Conservation (phyloP, 805 yeast genomes). For the Starmerella sp. region DNA sequence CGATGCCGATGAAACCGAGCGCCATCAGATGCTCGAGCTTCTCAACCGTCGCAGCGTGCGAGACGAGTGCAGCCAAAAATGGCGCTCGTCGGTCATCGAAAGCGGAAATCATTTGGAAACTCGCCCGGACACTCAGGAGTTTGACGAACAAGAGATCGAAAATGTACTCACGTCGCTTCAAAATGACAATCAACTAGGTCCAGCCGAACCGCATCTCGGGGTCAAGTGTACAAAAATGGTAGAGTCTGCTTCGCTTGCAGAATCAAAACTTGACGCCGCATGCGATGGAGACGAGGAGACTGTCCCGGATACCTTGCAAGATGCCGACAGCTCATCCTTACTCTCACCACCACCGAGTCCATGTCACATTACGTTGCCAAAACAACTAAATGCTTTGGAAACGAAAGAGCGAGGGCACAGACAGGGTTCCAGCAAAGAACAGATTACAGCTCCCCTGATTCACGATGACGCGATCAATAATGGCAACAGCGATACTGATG, state of each 20-base stretch:
- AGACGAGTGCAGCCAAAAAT: not conserved
- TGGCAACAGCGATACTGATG: not conserved
- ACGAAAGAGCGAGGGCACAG: too few species aligned
- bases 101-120: not conserved
- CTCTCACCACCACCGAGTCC: conserved; percentile 3
- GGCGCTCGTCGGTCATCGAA: not conserved
- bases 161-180: not conserved
- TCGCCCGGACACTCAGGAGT: not conserved
- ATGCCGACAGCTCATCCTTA: not conserved
- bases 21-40: not conserved
- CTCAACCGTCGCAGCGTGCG: conserved; percentile 1
- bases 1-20: conserved; percentile 2
- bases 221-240: too few species aligned
- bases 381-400: not conserved
- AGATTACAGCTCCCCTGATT: not conserved
- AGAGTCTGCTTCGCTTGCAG: too few species aligned
- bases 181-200: too few species aligned
- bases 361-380: not conserved
- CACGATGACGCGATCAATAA: too few species aligned
- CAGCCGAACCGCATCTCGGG: too few species aligned
- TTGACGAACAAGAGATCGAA: not conserved
- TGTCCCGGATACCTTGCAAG: not conserved
- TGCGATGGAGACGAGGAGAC: not conserved
- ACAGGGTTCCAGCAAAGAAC: too few species aligned
- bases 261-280: not conserved